A percentile compares a stretch with the other conserved stretches of the same genome.
phyloP scores from a whole-genome alignment of 495 filamentous ascomycete genomes.

The Staphylotrichum longicolle region DNA sequence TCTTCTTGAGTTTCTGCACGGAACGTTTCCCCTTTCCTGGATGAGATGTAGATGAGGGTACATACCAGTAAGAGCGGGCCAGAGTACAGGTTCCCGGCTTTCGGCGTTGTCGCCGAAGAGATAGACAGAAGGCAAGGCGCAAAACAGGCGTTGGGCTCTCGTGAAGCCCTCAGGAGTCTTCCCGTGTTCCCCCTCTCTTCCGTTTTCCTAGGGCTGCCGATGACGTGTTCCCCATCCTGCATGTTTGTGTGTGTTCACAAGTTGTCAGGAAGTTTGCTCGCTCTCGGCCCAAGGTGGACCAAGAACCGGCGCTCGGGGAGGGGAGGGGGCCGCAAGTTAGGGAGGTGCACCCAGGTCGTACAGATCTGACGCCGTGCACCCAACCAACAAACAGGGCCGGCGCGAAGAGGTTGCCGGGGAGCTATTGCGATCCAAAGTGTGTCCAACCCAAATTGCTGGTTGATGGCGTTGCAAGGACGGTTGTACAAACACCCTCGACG shows the following conservation, averaged over 20 bases:
- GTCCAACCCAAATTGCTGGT: too few species aligned
- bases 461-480: background rate
- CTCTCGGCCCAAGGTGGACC: too few species aligned
- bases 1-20: background rate
- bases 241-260: background rate
- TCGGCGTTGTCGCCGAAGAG: background rate
- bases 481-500: background rate
- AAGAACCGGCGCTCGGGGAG: too few species aligned
- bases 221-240: slow-evolving; percentile 12
- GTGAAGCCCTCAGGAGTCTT: background rate
- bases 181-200: background rate
- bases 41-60: too few species aligned
- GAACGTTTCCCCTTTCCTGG: too few species aligned
- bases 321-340: too few species aligned
- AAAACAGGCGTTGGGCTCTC: background rate
- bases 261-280: background rate
- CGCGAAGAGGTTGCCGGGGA: too few species aligned
- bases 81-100: too few species aligned
- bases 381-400: background rate
- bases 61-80: too few species aligned
- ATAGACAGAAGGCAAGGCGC: background rate
- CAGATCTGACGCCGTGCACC: slow-evolving; percentile 13
- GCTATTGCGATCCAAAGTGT: too few species aligned
- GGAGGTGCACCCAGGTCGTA: slow-evolving; percentile 8
- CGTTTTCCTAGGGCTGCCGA: background rate